phyloP scores from a whole-genome alignment of 1,284 basidiomycete genomes.

The Rhodotorula mucilaginosa region DNA sequence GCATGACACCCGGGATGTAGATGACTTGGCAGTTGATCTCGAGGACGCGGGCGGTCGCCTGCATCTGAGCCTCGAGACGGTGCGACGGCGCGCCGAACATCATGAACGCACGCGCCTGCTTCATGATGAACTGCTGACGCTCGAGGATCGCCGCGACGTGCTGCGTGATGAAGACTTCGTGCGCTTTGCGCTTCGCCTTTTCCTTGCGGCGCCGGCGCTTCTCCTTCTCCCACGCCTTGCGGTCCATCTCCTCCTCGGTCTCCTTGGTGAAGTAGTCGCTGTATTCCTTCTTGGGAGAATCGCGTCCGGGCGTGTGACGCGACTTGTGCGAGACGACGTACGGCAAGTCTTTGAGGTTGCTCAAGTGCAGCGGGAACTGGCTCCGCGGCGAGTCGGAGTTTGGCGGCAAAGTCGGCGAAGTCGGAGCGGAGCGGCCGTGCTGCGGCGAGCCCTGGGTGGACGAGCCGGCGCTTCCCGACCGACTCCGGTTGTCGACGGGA shows the following conservation, averaged over 20 bases:
- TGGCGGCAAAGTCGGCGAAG: conserved; percentile 15
- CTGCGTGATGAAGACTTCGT: conserved; percentile 59
- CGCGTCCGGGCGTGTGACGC: conserved; percentile 17
- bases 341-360: conserved; percentile 30
- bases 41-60: conserved; percentile 77
- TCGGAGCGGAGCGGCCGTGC: conserved; percentile 8
- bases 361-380: conserved; percentile 27
- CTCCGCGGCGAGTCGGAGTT: conserved; percentile 23
- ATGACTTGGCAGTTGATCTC: conserved; percentile 80
- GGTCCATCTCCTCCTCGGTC: conserved; percentile 52
- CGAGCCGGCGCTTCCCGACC: conserved; percentile 10
- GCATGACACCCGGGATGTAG: conserved; percentile 72
- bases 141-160: conserved; percentile 59
- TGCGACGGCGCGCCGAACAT: conserved; percentile 93
- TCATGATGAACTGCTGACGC: conserved; percentile 85
- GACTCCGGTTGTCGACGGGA: background rate
- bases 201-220: conserved; percentile 52
- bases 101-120: conserved; percentile 85
- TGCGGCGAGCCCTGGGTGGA: conserved; percentile 18
- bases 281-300: conserved; percentile 32
- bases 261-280: conserved; percentile 48
- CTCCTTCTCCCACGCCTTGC: conserved; percentile 57
- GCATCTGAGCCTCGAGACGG: conserved; percentile 80
- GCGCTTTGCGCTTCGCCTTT: conserved; percentile 66
- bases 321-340: conserved; percentile 8